A percentile compares a stretch with the other conserved stretches of the same genome.
Conservation (phyloP, 202 grass and related monocot species). For the Schoenoplectus triqueter region DNA sequence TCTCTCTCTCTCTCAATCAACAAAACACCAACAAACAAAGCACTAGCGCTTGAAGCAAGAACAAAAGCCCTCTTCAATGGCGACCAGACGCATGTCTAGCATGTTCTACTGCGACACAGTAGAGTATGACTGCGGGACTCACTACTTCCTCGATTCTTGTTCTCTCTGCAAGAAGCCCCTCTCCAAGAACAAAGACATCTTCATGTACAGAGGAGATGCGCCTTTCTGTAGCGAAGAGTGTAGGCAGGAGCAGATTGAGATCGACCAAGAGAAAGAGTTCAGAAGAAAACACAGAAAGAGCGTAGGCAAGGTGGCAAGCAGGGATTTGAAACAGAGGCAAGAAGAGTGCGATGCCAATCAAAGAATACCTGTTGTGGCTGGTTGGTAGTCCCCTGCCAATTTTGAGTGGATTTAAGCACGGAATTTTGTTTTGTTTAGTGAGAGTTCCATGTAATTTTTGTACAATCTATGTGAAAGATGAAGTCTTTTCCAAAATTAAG, state of each 20-base stretch:
- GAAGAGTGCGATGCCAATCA: conserved; percentile 40
- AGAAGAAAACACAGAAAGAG: conserved; percentile 56
- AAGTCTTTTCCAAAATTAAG: neutral
- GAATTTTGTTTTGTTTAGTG: conserved; percentile 17
- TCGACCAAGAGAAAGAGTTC: conserved; percentile 64
- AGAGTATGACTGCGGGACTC: conserved; percentile 16
- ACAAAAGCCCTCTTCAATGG: conserved; percentile 4
- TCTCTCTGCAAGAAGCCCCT: conserved; percentile 66
- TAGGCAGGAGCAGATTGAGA: conserved; percentile 77
- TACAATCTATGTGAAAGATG: conserved; percentile 33
- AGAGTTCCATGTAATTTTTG: conserved; percentile 30
- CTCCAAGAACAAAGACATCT: conserved; percentile 60
- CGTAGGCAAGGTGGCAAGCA: conserved; percentile 36
- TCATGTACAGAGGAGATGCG: conserved; percentile 81
- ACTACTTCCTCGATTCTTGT: conserved; percentile 57
- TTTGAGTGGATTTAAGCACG: conserved; percentile 7
- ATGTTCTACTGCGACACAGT: conserved; percentile 60
- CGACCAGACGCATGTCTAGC: conserved; percentile 20
- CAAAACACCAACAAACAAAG: neutral
- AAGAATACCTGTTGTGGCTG: conserved; percentile 4
- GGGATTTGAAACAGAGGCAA: conserved; percentile 39
- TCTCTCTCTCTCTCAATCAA: neutral
- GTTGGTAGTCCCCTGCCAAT: neutral
- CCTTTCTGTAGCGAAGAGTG: conserved; percentile 95
- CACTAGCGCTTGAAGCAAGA: neutral